Evolutionary conservation across 345 rosid species (phyloP).

Genomic region (Punica granatum): DNA sequence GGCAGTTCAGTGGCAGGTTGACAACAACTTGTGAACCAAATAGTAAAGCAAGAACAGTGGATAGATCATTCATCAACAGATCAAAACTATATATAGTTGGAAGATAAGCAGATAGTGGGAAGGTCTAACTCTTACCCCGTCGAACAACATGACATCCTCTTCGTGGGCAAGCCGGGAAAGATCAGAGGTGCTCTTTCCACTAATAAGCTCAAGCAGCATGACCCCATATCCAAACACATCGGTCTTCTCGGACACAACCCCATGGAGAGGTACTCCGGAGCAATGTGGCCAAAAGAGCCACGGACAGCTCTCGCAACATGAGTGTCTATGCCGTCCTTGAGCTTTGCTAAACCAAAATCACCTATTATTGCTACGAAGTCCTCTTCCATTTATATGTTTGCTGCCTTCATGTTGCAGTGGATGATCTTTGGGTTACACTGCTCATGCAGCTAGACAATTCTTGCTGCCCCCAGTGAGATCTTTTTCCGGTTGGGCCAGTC

Average conservation of each 20-base stretch:
- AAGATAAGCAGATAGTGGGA: background rate
- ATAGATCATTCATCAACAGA: too few relatives aligned
- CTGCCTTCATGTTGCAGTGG: conserved; percentile 4
- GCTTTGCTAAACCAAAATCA: conserved; percentile 9
- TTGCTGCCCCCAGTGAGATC: conserved; percentile 7
- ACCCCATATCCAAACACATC: conserved; percentile 5
- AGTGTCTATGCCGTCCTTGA: too few relatives aligned
- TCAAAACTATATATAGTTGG: too few relatives aligned
- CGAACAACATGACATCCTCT: background rate
- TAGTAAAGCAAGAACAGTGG: too few relatives aligned
- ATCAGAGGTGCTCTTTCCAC: background rate
- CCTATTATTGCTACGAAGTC: conserved; percentile 1
- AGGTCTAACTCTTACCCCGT: background rate
- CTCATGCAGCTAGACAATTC: conserved; percentile 1
- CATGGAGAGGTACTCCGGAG: background rate
- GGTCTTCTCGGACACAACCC: background rate
- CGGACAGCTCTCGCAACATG: background rate
- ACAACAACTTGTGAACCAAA: too few relatives aligned
- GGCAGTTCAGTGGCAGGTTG: too few relatives aligned
- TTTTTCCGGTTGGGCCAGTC: conserved; percentile 7
- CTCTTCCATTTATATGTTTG: conserved; percentile 5
- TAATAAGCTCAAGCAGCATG: background rate
- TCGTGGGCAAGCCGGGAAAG: background rate
- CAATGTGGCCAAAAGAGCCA: background rate
- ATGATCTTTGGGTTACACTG: background rate